A percentile compares a stretch with the other conserved stretches of the same genome.
Evolutionary conservation across 1,284 basidiomycete genomes (phyloP).

Genomic region (Ceratobasidium sp.): DNA sequence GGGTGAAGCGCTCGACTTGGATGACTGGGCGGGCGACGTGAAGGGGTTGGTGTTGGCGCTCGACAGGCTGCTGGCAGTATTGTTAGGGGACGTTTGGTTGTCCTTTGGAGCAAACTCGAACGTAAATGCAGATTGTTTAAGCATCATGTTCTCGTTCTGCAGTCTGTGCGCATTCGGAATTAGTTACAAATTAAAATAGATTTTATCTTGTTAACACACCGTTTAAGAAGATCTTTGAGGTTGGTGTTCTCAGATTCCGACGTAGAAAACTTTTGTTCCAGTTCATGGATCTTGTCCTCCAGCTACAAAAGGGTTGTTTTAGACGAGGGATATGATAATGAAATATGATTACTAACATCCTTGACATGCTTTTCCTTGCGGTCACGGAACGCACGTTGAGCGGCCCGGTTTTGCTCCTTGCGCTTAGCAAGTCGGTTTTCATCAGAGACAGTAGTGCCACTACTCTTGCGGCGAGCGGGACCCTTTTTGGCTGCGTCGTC

Average conservation of each 20-base stretch:
- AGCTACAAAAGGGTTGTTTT: constrained; percentile 61
- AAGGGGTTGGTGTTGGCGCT: constrained; percentile 47
- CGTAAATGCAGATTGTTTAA: constrained; percentile 79
- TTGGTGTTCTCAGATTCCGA: constrained; percentile 78
- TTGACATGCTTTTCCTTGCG: constrained; percentile 90
- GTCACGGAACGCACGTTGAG: constrained; percentile 85
- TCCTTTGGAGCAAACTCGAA: constrained; percentile 57
- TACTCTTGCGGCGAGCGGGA: constrained; percentile 50
- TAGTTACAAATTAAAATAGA: background rate
- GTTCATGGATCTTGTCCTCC: constrained; percentile 81
- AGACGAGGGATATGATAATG: constrained; percentile 45
- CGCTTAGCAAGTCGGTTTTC: constrained; percentile 78
- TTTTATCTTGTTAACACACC: background rate
- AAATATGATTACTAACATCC: constrained; percentile 67
- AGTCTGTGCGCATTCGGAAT: constrained; percentile 59
- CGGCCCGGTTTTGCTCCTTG: constrained; percentile 88
- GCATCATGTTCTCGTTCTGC: constrained; percentile 77
- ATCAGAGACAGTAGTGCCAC: constrained; percentile 62
- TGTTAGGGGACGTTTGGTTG: constrained; percentile 58
- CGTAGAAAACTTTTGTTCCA: constrained; percentile 78
- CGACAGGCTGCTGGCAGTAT: constrained; percentile 48
- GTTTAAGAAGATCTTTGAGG: constrained; percentile 74
- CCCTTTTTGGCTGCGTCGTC: constrained; percentile 42
- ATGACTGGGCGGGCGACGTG: constrained; percentile 52
- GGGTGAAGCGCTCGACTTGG: constrained; percentile 54